Evolutionary conservation across 2,329 filamentous ascomycete genomes (phyloP), one percentile per base, ranked within the genome.

Genomic region (Fusarium liriodendri): DNA sequence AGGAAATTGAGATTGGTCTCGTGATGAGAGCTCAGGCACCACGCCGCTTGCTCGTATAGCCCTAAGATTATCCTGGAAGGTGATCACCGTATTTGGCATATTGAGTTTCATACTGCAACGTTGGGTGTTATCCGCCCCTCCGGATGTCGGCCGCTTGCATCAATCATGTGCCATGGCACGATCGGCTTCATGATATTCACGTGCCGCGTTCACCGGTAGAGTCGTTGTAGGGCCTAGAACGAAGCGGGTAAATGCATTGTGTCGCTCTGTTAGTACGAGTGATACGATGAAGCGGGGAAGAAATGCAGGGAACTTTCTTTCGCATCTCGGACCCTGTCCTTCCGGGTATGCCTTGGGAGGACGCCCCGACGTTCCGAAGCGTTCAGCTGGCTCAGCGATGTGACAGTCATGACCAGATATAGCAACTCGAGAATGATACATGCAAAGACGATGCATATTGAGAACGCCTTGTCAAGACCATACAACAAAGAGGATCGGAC

Each of bases 311-410:
- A 52, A 32, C 47, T 32, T 52, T 32, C 10, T 32, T 52, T 32
- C 10, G 25, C 18, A n/a, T 52, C 47, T 20, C 47, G 47, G 47
- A 52, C 47, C 47, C n/a, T 52, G 47, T 52, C 18, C 25, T 8
- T 52, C 47, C 47, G 47, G 47, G 10, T 32, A 1, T 52, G 47
- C 6, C 25, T 52, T 29, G 47, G 25, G 18, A 52, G 18, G 6
- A 32, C 47, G 47, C 47, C 5, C 25, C 47, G 47, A 52, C n/a
- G 27, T 32, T 4, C 47, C 47, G 27, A 52, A n/a, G 25, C 18
- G 2, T 2, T 11, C 5, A 11, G 1, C 6, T 4, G 47, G 2
- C 18, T 32, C 16, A 6, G 1, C 1, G 25, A 52, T n/a, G 18
- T 7, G 25, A 32, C 18, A 52, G 3, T 0, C 1, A n/a, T 14